phyloP scores from a whole-genome alignment of 2,329 filamentous ascomycete genomes.

The Aureobasidium melanogenum region DNA sequence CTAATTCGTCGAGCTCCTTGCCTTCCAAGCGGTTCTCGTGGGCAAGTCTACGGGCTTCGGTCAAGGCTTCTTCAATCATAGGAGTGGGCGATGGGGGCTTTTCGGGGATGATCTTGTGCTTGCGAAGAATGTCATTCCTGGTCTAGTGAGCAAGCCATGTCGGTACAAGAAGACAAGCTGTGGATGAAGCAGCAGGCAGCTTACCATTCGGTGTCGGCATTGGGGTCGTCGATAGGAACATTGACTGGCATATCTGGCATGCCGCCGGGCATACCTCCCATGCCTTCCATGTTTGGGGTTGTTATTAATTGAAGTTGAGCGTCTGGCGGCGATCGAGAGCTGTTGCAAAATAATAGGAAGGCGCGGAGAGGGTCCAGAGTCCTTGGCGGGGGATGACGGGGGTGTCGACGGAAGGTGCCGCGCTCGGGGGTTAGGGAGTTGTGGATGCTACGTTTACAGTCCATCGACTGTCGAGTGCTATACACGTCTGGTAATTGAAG shows the following conservation, averaged over 20 bases:
- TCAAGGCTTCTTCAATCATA: conserved; percentile 88
- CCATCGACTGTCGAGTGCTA: not conserved
- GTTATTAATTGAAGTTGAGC: not conserved
- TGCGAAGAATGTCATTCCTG: conserved; percentile 97
- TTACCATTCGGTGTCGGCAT: conserved; percentile 96
- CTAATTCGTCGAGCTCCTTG: conserved; percentile 88
- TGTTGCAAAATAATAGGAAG: not conserved
- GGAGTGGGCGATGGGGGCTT: conserved; percentile 93
- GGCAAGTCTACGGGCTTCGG: conserved; percentile 72
- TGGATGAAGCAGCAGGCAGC: not conserved
- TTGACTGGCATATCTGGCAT: conserved; percentile 48
- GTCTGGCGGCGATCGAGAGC: not conserved
- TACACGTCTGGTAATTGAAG: not conserved
- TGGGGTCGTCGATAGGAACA: conserved; percentile 88
- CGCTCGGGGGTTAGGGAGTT: conserved; percentile 1
- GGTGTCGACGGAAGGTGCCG: not conserved
- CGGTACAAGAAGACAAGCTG: not conserved
- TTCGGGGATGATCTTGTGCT: conserved; percentile 95
- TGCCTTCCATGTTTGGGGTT: conserved; percentile 1
- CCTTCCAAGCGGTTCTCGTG: conserved; percentile 90
- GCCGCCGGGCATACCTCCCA: not conserved
- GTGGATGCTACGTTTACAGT: conserved; percentile 5
- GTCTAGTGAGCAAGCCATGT: not conserved
- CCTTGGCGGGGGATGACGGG: conserved; percentile 7
- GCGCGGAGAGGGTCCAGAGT: not conserved